Evolutionary conservation across 164 flowering plant genomes (phyloP), one percentile per base, ranked within the genome.

Genomic region (Brasenia schreberi): DNA sequence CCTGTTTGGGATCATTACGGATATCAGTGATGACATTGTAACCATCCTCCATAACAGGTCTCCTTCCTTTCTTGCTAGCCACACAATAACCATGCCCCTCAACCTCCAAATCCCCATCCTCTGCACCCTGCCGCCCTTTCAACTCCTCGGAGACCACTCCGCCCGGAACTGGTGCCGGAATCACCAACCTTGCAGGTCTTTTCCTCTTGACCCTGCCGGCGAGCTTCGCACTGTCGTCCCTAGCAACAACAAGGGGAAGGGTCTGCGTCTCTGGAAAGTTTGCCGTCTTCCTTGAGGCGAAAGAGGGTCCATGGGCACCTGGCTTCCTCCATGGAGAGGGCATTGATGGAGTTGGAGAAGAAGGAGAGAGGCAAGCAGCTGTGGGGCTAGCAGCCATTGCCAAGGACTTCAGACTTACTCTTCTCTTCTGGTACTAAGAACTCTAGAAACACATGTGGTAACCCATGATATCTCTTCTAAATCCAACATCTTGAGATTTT

Each of bases 1-100:
- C 85, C 80, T 82, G 80, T 19, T 80, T 78, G 52, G 80, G 70
- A 58, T 81, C 80, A 45, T 77, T 80, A 2, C 19, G 7, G 12
- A 81, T 67, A 59, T 79, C 78, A 18, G 74, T 43, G 19, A 75
- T 68, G 53, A 71, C 74, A 0, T 67, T 71, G 65, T 76, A 76
- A 0, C 72, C 69, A 72, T 83, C 86, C 62, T 81, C 83, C 84
- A 83, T 77, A 59, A 65, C 68, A 58, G 61, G 73, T 68, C 83
- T 76, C 68, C 72, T 78, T 66, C 86, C 86, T 65, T 69, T 76
- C 74, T 74, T 83, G 53, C 79, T 61, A 10, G 74, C 77, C 71
- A 82, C 27, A 70, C 5, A 68, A 56, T 66, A 81, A 64, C 73
- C 80, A 65, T 65, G 67, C 7, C 82, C 81, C 65, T 74, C 67